phyloP scores from a whole-genome alignment of 345 rosid species.

The Cochlearia excelsa region DNA sequence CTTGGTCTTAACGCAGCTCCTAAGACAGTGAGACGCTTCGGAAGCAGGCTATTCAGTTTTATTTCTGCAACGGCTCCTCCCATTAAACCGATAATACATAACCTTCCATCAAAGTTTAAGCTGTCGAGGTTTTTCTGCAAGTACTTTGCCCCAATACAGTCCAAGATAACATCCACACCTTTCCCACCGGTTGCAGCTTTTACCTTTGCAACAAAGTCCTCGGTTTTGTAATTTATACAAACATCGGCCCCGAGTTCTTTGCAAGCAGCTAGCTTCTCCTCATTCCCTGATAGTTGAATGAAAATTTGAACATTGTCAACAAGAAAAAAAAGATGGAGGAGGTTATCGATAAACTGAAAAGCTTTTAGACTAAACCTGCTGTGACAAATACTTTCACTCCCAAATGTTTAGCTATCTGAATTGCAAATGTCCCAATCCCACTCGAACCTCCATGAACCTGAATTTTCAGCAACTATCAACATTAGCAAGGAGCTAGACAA shows the following conservation, averaged over 20 bases:
- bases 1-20: conserved; percentile 80
- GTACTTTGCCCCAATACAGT: conserved; percentile 79
- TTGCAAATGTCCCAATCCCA: conserved; percentile 87
- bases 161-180: conserved; percentile 91
- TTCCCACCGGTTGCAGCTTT: conserved; percentile 85
- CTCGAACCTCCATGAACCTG: conserved; percentile 96
- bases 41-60: conserved; percentile 51
- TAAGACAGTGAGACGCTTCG: conserved; percentile 83
- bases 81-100: conserved; percentile 69
- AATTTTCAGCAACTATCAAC: conserved; percentile 21
- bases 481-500: conserved; percentile 9
- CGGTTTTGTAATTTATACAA: conserved; percentile 84
- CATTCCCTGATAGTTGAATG: conserved; percentile 46
- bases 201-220: conserved; percentile 76
- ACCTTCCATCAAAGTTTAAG: conserved; percentile 80
- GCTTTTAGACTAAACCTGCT: conserved; percentile 57
- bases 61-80: conserved; percentile 65
- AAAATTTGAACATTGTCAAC: conserved; percentile 12
- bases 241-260: conserved; percentile 89
- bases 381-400: conserved; percentile 76
- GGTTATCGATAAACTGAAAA: background rate
- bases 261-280: conserved; percentile 75
- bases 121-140: conserved; percentile 72
- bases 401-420: conserved; percentile 70
- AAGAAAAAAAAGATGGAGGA: conserved; percentile 5